A percentile compares a stretch with the other conserved stretches of the same genome.
These are phyloP conservation scores for Macaranga tanarius DNA, from an alignment of 441 rosid species.

Conservation along the genomic window DNA sequence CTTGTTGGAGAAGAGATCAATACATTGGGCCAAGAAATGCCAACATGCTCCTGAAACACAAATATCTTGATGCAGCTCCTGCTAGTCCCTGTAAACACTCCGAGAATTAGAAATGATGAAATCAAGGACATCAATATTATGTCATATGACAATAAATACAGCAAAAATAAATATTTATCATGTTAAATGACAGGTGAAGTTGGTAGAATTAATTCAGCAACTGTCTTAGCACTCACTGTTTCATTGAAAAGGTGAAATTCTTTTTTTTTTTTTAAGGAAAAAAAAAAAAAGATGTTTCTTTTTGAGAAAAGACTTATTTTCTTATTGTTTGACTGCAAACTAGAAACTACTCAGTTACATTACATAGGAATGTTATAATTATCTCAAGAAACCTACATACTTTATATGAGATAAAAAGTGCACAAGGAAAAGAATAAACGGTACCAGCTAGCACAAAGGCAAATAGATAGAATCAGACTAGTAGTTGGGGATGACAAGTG, in stretches of 20 bases:
- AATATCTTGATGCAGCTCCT: conserved; percentile 83
- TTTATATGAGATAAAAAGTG: not conserved
- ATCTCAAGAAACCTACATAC: not conserved
- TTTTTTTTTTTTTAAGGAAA: not conserved
- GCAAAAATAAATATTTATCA: not conserved
- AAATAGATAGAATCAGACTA: not conserved
- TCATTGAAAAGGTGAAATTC: not conserved
- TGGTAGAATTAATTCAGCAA: conserved; percentile 1
- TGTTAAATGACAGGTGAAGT: not conserved
- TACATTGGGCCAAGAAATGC: conserved; percentile 85
- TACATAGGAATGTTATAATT: not conserved
- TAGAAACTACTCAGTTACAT: not conserved
- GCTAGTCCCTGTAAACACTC: conserved; percentile 63
- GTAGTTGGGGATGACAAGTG: not conserved
- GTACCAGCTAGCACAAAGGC: not conserved
- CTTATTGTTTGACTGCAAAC: not conserved
- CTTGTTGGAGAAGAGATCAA: conserved; percentile 19
- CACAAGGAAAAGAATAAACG: not conserved
- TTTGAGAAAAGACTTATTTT: not conserved
- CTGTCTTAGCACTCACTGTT: not conserved
- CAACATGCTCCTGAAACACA: conserved; percentile 75
- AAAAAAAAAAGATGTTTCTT: not conserved
- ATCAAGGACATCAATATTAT: conserved; percentile 8
- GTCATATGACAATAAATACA: not conserved
- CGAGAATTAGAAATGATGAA: conserved; percentile 10